Conservation (phyloP, 257 asterid species). For the Plectranthus barbatus region DNA sequence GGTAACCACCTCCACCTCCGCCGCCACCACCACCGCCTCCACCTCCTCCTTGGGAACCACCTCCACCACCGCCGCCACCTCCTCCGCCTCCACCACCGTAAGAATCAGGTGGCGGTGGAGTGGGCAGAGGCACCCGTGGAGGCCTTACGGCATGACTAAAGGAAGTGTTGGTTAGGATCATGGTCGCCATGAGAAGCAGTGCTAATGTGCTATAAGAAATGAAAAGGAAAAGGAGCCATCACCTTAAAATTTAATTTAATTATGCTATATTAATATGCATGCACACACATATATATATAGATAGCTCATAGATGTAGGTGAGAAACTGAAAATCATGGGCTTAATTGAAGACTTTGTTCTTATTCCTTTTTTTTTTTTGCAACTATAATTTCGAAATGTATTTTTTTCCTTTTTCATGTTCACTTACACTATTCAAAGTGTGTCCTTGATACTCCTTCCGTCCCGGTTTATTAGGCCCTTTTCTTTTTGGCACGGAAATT, state of each 20-base stretch:
- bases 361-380: too few relatives aligned
- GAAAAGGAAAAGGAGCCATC: constrained; percentile 15
- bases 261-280: background rate
- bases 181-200: background rate
- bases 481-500: too few relatives aligned
- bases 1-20: constrained; percentile 4
- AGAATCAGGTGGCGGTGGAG: background rate
- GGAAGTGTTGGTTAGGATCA: background rate
- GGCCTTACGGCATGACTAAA: background rate
- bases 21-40: background rate
- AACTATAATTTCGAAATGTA: too few relatives aligned
- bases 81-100: background rate
- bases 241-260: background rate
- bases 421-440: too few relatives aligned
- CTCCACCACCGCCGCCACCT: constrained; percentile 8
- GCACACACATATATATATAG: background rate
- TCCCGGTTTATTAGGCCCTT: too few relatives aligned
- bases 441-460: too few relatives aligned
- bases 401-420: too few relatives aligned
- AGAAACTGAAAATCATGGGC: background rate
- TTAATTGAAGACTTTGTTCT: constrained; percentile 3
- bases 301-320: background rate
- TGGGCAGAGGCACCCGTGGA: background rate
- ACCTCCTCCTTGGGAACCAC: constrained; percentile 10
- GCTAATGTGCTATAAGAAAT: background rate